Base-by-base conservation (phyloP, 1,139 yeast species). In the Torulaspora globosa region DNA sequence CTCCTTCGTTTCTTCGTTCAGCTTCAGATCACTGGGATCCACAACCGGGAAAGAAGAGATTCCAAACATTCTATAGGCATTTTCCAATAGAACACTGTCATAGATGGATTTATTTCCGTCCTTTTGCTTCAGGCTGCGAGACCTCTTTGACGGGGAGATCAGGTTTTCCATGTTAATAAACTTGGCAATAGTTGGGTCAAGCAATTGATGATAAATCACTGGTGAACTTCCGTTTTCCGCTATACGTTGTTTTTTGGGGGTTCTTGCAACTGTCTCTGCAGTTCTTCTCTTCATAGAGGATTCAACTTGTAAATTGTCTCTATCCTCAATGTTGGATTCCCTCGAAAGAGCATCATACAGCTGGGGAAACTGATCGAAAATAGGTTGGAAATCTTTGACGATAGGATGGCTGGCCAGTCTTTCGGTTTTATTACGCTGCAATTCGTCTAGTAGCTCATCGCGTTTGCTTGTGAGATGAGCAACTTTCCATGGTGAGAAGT, bases 31-130 rank as follows among this genome's bases (percentile, higher is more conserved):
- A 10, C 55, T 46, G 3, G 75, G 74, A 46, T 70, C 73, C 21
- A 67, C 67, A 1, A 74, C 65, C 0, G 78, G 78, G 48, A 75
- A 75, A 2, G 68, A 66, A 1, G 77, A 73, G 2, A 73, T 63
- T 0, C 78, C 78, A 48, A 70, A 69, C 55, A 73, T 52, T 49
- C 78, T 58, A 41, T 66, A 70, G 7, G 67, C 55, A 49, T 72
- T 73, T 51, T 74, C 78, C 15, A 66, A 16, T 16, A 60, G 53
- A 8, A 72, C 63, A 24, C 62, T 56, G 3, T 56, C 42, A 3
- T 51, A 40, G n/a, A 59, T 27, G 5, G 42, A 40, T 2, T 41
- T 46, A 41, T 24, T 39, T 7, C 40, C 43, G 6, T 40, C 33
- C 28, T 39, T 43, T 18, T 31, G 36, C 9, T 41, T 36, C 19